Base-by-base conservation (phyloP, 495 filamentous ascomycete genomes). In the Daldinia grandis region DNA sequence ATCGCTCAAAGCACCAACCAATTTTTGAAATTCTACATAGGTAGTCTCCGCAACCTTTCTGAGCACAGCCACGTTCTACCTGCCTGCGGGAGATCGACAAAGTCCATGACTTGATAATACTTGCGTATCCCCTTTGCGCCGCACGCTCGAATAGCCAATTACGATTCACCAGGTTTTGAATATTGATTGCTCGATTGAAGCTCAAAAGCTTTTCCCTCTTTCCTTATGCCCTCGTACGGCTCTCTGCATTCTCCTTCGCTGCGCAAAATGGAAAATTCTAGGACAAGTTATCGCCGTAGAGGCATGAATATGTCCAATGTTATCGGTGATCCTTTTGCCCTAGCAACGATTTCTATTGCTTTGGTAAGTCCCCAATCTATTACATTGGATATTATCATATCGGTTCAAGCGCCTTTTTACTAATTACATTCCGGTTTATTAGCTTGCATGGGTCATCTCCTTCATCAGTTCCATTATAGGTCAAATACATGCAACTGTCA, bases 401-500 rank as follows among this genome's bases (percentile, higher is more conserved):
- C 15, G 7, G 24, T 58, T 9, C 7, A 9, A 51, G 42, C 21
- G 24, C 49, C 27, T 59, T 25, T 24, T 37, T 27, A 58, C 74
- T 79, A 75, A 81, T 57, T 54, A n/a, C 44, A 19, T 10, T 30
- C 58, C 38, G 71, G 17, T 58, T 60, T 28, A 42, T 76, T 78
- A 98, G 94, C 87, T 96, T 58, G 94, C 93, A 56, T 99, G 95
- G 95, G 78, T 98, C 62, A 97, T 98, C 72, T 88, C 92, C 12
- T 94, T 98, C 78, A 84, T 98, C 71, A 86, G 88, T 42, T 94
- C 93, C 58, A 89, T 96, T 72, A 89, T 98, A 65, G 88, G 91
- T 28, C 89, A 91, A 68, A 55, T 84, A 58, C 67, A 75, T 27
- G 51, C 58, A 35, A 70, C 55, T 0, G 63, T 6, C 1, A 57